Percentiles rank a stretch among this genome's conserved stretches.
Evolutionary conservation across 2,329 filamentous ascomycete species (phyloP).

Genomic region (Sporothrix mexicana): DNA sequence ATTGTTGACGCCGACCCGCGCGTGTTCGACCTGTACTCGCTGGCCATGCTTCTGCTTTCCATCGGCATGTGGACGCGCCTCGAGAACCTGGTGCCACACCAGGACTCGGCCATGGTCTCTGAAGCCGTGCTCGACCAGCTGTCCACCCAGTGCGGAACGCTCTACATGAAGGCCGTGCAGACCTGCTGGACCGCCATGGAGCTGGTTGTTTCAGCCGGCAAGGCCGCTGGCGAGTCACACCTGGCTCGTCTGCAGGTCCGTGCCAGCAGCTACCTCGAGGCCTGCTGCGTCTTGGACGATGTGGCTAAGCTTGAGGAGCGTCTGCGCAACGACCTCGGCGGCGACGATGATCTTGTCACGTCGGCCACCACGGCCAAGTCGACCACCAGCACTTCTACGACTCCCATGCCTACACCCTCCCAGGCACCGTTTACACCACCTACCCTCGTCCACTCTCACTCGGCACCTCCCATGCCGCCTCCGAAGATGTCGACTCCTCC

Average conservation of each 20-base stretch:
- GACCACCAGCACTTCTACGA: not conserved
- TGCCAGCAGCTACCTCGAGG: conserved; percentile 64
- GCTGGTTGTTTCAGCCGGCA: conserved; percentile 55
- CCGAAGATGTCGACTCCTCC: conserved; percentile 2
- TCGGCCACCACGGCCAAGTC: not conserved
- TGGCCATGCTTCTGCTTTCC: conserved; percentile 75
- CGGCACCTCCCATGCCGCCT: conserved; percentile 22
- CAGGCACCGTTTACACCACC: not conserved
- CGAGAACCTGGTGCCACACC: conserved; percentile 56
- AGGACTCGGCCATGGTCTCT: conserved; percentile 58
- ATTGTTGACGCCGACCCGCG: conserved; percentile 60
- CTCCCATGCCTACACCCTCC: conserved; percentile 16
- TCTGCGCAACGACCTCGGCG: conserved; percentile 55
- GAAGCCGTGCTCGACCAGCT: conserved; percentile 68
- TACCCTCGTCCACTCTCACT: conserved; percentile 21
- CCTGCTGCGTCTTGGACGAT: conserved; percentile 66
- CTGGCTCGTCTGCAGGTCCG: conserved; percentile 60
- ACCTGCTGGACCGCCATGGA: conserved; percentile 75
- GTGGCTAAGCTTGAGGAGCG: conserved; percentile 62
- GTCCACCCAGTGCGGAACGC: conserved; percentile 70
- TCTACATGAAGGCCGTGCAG: conserved; percentile 77
- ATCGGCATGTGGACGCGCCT: conserved; percentile 77
- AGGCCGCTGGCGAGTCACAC: conserved; percentile 55
- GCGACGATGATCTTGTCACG: conserved; percentile 33
- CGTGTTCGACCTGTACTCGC: conserved; percentile 71